Conservation (phyloP, 2,329 filamentous ascomycete genomes). For the Remersonia thermophila region DNA sequence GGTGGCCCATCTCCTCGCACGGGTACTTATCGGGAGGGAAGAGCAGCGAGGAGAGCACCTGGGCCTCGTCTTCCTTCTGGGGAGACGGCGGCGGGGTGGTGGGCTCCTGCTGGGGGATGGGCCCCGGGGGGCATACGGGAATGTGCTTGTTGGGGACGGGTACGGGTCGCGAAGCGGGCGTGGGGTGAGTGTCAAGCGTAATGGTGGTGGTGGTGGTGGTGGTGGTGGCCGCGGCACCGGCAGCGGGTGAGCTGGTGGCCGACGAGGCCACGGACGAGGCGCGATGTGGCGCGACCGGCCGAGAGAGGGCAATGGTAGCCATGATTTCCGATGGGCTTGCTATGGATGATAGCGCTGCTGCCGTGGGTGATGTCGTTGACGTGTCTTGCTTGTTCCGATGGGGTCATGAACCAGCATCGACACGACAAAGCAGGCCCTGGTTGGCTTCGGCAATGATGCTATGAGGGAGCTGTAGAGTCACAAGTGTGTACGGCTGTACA, state of each 20-base stretch:
- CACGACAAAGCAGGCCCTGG: too few relatives aligned
- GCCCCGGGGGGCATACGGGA: constrained; percentile 76
- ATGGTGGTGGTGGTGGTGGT: constrained; percentile 21
- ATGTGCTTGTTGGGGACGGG: constrained; percentile 80
- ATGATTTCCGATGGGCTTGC: constrained; percentile 23
- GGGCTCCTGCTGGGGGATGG: constrained; percentile 41
- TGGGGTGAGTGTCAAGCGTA: constrained; percentile 24
- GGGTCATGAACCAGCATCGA: too few relatives aligned
- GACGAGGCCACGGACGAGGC: too few relatives aligned
- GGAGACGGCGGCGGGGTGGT: constrained; percentile 57
- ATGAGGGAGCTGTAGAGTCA: too few relatives aligned
- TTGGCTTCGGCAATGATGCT: too few relatives aligned
- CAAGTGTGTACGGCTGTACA: too few relatives aligned
- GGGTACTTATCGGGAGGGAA: constrained; percentile 58
- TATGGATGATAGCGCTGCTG: background rate
- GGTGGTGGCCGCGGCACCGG: constrained; percentile 19
- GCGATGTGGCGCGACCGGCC: constrained; percentile 22
- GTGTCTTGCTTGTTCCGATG: too few relatives aligned
- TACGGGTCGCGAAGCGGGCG: constrained; percentile 17
- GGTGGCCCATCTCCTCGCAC: constrained; percentile 34
- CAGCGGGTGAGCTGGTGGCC: too few relatives aligned
- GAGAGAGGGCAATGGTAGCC: constrained; percentile 42
- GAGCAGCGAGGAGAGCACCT: constrained; percentile 55
- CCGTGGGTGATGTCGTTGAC: too few relatives aligned
- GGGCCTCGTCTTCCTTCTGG: constrained; percentile 35